Evolutionary conservation across 106 monocot genomes (phyloP).

Genomic region (Iris macrosiphon): DNA sequence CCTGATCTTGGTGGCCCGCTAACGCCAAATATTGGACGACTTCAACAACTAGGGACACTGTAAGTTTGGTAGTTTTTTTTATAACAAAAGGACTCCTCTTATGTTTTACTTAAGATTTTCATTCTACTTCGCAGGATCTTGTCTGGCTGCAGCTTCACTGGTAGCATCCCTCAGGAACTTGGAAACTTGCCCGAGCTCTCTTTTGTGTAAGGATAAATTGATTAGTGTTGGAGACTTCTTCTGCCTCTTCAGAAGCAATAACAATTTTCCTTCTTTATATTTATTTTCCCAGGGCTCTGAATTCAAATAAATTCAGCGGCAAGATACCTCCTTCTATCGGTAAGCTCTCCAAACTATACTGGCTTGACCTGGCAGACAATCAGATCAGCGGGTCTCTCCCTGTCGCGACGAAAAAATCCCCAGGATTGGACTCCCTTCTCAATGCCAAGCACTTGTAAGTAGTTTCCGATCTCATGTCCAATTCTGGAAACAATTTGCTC

Average conservation of each 20-base stretch:
- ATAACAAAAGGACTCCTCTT: too few relatives aligned
- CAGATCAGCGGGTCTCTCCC: slow-evolving; percentile 33
- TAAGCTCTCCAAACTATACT: slow-evolving; percentile 30
- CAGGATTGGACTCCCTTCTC: slow-evolving; percentile 40
- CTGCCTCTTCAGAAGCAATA: background rate
- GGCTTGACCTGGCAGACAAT: slow-evolving; percentile 46
- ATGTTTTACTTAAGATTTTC: too few relatives aligned
- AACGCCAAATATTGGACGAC: slow-evolving; percentile 4
- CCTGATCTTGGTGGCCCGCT: slow-evolving; percentile 1
- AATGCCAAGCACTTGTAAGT: slow-evolving; percentile 44
- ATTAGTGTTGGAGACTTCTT: background rate
- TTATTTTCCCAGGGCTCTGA: slow-evolving; percentile 20
- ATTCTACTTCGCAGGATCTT: slow-evolving; percentile 33
- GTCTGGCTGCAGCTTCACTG: slow-evolving; percentile 56
- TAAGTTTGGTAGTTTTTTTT: too few relatives aligned
- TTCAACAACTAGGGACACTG: background rate
- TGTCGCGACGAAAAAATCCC: slow-evolving; percentile 7
- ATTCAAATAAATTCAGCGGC: slow-evolving; percentile 35
- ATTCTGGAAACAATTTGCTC: background rate
- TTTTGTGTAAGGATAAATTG: slow-evolving; percentile 40
- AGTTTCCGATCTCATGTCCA: background rate
- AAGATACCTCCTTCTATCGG: slow-evolving; percentile 42
- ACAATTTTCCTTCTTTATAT: background rate
- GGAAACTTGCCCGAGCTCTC: slow-evolving; percentile 39
- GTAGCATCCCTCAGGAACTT: slow-evolving; percentile 50